These are phyloP conservation scores for Zygosaccharomyces rouxii DNA, from an alignment of 805 yeast genomes.

Conservation along the genomic window DNA sequence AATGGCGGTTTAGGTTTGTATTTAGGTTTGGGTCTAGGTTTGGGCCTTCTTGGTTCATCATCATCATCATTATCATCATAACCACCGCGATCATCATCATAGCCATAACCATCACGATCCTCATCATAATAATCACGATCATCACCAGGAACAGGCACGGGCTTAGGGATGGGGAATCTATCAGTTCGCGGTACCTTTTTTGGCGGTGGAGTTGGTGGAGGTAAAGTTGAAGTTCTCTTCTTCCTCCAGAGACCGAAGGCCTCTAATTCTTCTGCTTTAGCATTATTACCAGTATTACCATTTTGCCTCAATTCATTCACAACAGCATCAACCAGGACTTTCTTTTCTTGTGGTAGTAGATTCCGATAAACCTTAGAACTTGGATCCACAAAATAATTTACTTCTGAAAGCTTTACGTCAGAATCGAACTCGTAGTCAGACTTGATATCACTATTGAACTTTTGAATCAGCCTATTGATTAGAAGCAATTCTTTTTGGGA, in stretches of 20 bases:
- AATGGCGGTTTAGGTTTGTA: constrained; percentile 1
- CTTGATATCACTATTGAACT: neutral
- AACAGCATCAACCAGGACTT: constrained; percentile 3
- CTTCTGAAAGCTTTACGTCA: neutral
- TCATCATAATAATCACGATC: constrained; percentile 1
- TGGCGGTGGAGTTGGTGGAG: neutral
- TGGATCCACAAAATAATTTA: constrained; percentile 7
- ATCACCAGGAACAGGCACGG: neutral
- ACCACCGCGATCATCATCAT: too few species aligned
- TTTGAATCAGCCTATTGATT: constrained; percentile 4
- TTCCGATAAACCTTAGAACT: constrained; percentile 9
- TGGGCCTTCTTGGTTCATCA: neutral
- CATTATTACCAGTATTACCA: neutral
- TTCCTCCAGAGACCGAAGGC: neutral
- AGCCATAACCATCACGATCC: constrained; percentile 1
- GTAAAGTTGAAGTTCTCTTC: neutral
- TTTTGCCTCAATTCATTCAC: neutral
- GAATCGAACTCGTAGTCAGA: constrained; percentile 2
- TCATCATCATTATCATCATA: constrained; percentile 1
- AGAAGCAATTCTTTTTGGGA: neutral
- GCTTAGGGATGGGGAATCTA: neutral
- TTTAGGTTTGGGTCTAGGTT: neutral
- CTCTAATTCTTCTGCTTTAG: neutral
- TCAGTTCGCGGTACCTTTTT: neutral
- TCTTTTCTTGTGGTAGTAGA: constrained; percentile 13